These are phyloP conservation scores for Fraxinus latifolia DNA, from an alignment of 305 asterid species.

Conservation along the genomic window DNA sequence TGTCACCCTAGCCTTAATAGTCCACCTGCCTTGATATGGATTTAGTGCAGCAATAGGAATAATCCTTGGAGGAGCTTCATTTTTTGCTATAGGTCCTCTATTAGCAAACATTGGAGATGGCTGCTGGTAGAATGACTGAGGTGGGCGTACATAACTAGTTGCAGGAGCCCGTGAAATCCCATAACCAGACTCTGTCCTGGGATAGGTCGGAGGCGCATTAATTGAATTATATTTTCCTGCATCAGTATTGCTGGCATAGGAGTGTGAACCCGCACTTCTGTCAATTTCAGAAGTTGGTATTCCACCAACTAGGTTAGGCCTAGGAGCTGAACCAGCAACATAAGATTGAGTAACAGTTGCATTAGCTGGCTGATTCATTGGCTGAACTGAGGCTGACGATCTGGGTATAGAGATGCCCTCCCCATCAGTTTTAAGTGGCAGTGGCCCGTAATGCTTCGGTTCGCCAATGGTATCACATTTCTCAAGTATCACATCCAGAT, in stretches of 20 bases:
- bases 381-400: constrained; percentile 35
- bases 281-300: constrained; percentile 27
- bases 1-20: constrained; percentile 92
- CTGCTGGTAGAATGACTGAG: constrained; percentile 40
- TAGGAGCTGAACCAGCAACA: constrained; percentile 18
- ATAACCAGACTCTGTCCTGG: constrained; percentile 29
- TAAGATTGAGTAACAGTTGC: constrained; percentile 22
- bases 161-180: constrained; percentile 27
- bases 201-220: constrained; percentile 24
- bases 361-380: constrained; percentile 24
- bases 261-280: constrained; percentile 21
- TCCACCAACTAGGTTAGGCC: constrained; percentile 29
- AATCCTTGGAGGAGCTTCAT: constrained; percentile 78
- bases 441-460: constrained; percentile 41
- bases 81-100: constrained; percentile 83
- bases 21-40: constrained; percentile 92
- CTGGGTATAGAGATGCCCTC: constrained; percentile 37
- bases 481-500: constrained; percentile 56
- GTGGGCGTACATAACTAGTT: constrained; percentile 37
- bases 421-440: constrained; percentile 31
- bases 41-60: constrained; percentile 78
- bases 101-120: constrained; percentile 47
- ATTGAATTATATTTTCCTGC: constrained; percentile 27
- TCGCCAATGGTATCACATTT: constrained; percentile 68
- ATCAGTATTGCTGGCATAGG: constrained; percentile 24